Base-by-base conservation (phyloP, 805 yeast genomes). In the Soucietia sequanensis region DNA sequence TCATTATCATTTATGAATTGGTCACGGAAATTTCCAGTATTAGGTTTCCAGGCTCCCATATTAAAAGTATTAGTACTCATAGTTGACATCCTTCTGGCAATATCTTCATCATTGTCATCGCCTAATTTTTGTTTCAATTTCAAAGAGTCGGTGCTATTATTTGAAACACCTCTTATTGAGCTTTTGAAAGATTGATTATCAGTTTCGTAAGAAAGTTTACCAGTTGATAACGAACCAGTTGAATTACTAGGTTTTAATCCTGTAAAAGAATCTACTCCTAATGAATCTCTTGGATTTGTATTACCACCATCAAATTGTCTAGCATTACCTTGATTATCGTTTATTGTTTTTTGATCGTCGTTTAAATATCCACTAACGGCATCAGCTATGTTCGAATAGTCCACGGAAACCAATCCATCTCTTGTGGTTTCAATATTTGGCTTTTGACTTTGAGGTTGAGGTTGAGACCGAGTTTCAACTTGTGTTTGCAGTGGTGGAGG, bases 11-110 rank as follows among this genome's bases (percentile, higher is more conserved):
- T 60, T 27, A 74, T 72, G 37, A 74, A 74, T 34, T 68, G 69
- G 39, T 72, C 78, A 34, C 80, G 58, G 48, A 53, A 73, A 25
- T 59, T 60, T 21, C 59, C 63, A 6, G 82, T 78, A 46, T 78
- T 74, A 2, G 84, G 84, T 48, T 68, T 71, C 84, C 85, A 79
- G 18, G 59, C 59, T 2, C 80, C 80, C 59, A 75, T 60, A 37
- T 65, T 71, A 27, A 75, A 54, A 2, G 66, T 67, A 42, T 22
- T 46, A 25, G 41, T 45, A 35, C 47, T 50, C 52, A 56, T 52
- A 7, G 68, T 56, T 1, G 72, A 65, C 8, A 44, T 59, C 34
- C 69, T 44, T 38, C 70, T 51, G 4, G 46, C 27, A 4, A 55
- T 17, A 15, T 44, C 56, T 23, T 31, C 38, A 13, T 29, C 35